These are phyloP conservation scores for Arthroderma uncinatum DNA, from an alignment of 2,329 filamentous ascomycete species.

Conservation along the genomic window DNA sequence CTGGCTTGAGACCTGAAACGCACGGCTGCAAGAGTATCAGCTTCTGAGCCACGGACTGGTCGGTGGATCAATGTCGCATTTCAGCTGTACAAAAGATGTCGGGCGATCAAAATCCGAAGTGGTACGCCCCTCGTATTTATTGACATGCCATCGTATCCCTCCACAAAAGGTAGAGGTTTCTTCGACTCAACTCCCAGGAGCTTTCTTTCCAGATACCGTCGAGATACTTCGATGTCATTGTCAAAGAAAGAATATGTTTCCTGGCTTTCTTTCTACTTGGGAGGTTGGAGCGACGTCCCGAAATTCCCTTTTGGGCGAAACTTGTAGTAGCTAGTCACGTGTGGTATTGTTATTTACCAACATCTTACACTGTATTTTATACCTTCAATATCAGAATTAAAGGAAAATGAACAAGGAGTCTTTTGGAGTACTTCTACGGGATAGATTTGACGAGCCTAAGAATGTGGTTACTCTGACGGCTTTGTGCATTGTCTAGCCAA, in stretches of 20 bases:
- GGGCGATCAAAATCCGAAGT: neutral
- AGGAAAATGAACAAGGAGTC: neutral
- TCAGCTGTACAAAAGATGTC: neutral
- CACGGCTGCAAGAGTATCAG: neutral
- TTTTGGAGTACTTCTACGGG: neutral
- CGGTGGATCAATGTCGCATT: neutral
- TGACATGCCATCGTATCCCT: neutral
- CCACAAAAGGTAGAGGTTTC: neutral
- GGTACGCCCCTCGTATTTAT: neutral
- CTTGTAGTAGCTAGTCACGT: too few relatives aligned
- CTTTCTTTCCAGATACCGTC: neutral
- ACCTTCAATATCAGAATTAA: too few relatives aligned
- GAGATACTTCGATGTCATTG: neutral
- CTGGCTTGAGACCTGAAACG: too few relatives aligned
- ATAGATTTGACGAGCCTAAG: too few relatives aligned
- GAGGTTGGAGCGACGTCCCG: neutral
- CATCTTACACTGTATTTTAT: too few relatives aligned
- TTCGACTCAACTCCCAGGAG: neutral
- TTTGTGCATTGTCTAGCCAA: too few relatives aligned
- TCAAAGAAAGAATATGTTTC: neutral
- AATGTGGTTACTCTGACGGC: too few relatives aligned
- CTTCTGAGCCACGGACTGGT: neutral
- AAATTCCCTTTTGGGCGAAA: neutral
- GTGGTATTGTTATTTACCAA: too few relatives aligned
- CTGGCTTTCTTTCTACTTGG: neutral